A percentile compares a stretch with the other conserved stretches of the same genome.
Conservation (phyloP, 2,329 filamentous ascomycete species). For the Epichloe elymi region DNA sequence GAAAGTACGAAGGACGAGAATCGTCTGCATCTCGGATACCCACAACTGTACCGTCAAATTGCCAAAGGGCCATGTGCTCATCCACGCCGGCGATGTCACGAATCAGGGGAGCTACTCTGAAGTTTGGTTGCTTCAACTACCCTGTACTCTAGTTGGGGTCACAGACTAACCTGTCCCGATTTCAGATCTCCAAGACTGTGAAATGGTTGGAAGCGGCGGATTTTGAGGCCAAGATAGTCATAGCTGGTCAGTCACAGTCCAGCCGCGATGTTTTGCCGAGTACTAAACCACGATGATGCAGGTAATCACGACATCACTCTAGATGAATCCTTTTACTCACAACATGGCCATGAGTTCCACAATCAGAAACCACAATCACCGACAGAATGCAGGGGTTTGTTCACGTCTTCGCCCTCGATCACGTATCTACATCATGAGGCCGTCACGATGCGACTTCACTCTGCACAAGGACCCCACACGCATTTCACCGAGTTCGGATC, state of each 20-base stretch:
- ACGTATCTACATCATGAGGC: conserved; percentile 52
- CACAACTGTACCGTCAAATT: conserved; percentile 54
- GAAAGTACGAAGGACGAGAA: conserved; percentile 36
- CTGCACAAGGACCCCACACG: conserved; percentile 41
- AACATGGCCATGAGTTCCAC: conserved; percentile 41
- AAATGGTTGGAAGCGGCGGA: conserved; percentile 54
- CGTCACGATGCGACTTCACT: conserved; percentile 38
- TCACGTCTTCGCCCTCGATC: conserved; percentile 41
- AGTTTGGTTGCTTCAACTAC: conserved; percentile 15
- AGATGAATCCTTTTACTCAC: conserved; percentile 46
- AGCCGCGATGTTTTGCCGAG: background rate
- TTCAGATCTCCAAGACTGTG: conserved; percentile 43
- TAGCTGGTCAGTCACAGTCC: conserved; percentile 41
- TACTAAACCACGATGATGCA: conserved; percentile 15
- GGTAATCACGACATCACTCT: conserved; percentile 68
- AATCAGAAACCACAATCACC: conserved; percentile 41
- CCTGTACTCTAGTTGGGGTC: background rate
- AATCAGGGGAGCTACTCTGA: conserved; percentile 54
- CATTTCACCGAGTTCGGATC: conserved; percentile 57
- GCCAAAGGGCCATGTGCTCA: conserved; percentile 58
- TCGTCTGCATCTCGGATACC: conserved; percentile 68
- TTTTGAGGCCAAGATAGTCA: conserved; percentile 57
- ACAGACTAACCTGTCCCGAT: background rate
- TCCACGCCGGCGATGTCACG: conserved; percentile 65
- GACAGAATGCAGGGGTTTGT: conserved; percentile 37